Evolutionary conservation across 2,329 filamentous ascomycete genomes (phyloP).

Genomic region (Phoma sp.): DNA sequence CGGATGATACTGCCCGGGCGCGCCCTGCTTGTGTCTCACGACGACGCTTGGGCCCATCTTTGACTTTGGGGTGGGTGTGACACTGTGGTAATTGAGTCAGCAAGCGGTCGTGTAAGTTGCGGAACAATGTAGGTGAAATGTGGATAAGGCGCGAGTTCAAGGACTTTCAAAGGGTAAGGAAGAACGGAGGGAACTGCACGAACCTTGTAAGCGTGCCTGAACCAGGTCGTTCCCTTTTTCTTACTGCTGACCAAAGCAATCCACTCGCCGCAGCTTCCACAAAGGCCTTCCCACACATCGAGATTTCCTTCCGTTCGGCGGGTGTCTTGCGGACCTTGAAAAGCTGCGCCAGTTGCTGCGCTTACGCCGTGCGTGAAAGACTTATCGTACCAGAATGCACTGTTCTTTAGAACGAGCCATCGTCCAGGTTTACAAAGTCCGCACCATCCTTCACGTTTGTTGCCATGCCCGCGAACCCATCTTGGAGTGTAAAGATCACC

Average conservation of each 20-base stretch:
- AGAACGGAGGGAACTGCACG: slow-evolving; percentile 32
- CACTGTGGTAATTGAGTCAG: slow-evolving; percentile 43
- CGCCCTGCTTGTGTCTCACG: slow-evolving; percentile 49
- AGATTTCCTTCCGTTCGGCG: slow-evolving; percentile 80
- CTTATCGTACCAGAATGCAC: slow-evolving; percentile 93
- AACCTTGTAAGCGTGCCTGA: slow-evolving; percentile 87
- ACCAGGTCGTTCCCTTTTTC: slow-evolving; percentile 93
- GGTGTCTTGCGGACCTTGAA: slow-evolving; percentile 77
- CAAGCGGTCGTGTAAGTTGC: slow-evolving; percentile 20
- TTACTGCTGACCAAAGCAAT: slow-evolving; percentile 82
- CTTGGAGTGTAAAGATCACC: slow-evolving; percentile 83
- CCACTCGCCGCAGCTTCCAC: slow-evolving; percentile 80
- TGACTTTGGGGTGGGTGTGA: slow-evolving; percentile 53
- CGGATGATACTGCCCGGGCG: slow-evolving; percentile 44
- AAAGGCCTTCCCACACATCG: slow-evolving; percentile 81
- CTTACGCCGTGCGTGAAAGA: slow-evolving; percentile 88
- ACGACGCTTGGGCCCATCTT: slow-evolving; percentile 51
- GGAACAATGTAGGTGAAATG: too few species aligned
- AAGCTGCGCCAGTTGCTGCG: slow-evolving; percentile 77
- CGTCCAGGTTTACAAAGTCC: slow-evolving; percentile 84
- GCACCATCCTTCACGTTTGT: slow-evolving; percentile 89
- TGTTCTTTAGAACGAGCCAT: slow-evolving; percentile 89
- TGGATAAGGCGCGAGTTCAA: too few species aligned
- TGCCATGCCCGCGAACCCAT: slow-evolving; percentile 85
- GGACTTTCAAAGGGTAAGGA: neutral